Evolutionary conservation across 805 yeast species (phyloP).

Genomic region (Saccharomycopsis sp.): DNA sequence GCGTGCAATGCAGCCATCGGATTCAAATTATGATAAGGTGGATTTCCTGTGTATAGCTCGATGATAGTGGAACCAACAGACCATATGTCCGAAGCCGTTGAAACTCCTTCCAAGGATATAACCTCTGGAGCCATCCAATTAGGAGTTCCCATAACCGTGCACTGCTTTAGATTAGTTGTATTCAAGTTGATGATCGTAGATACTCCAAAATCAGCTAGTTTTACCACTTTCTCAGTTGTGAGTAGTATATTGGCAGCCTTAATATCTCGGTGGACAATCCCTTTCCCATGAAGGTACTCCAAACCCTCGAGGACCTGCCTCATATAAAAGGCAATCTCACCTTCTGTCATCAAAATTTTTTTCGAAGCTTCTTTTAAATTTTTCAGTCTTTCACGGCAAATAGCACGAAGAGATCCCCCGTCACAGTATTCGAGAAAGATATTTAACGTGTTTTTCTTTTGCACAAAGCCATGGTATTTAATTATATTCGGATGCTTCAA

Average conservation of each 20-base stretch:
- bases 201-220: slow-evolving; percentile 83
- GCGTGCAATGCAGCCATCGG: slow-evolving; percentile 81
- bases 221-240: slow-evolving; percentile 69
- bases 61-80: slow-evolving; percentile 92
- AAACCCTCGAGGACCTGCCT: slow-evolving; percentile 73
- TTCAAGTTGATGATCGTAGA: slow-evolving; percentile 51
- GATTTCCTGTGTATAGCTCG: slow-evolving; percentile 78
- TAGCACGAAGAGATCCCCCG: slow-evolving; percentile 49
- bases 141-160: slow-evolving; percentile 85
- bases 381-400: slow-evolving; percentile 3
- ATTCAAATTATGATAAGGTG: slow-evolving; percentile 74
- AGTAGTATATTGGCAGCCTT: slow-evolving; percentile 77
- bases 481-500: slow-evolving; percentile 90
- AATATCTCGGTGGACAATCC: slow-evolving; percentile 79
- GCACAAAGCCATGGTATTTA: slow-evolving; percentile 81
- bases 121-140: slow-evolving; percentile 99
- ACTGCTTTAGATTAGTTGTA: slow-evolving; percentile 41
- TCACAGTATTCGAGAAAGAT: slow-evolving; percentile 76
- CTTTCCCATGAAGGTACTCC: slow-evolving; percentile 63
- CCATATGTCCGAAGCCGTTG: slow-evolving; percentile 88
- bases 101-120: slow-evolving; percentile 74
- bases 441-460: slow-evolving; percentile 63
- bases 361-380: slow-evolving; percentile 53
- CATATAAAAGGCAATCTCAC: slow-evolving; percentile 62
- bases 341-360: slow-evolving; percentile 50